phyloP scores from a whole-genome alignment of 768 basidiomycete species.

The Termitomyces titanicus region DNA sequence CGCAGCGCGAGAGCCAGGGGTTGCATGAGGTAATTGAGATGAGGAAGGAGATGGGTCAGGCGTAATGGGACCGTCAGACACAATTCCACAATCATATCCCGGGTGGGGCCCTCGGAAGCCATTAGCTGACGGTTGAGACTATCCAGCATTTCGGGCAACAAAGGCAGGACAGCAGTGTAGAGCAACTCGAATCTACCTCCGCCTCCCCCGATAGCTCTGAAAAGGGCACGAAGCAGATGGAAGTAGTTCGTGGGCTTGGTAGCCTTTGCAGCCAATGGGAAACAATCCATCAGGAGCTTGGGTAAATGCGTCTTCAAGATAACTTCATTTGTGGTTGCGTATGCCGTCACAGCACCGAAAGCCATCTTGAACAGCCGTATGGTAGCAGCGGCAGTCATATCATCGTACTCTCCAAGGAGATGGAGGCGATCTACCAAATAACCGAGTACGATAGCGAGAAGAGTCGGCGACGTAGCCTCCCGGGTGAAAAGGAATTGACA shows the following conservation, averaged over 20 bases:
- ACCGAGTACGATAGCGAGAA: constrained; percentile 85
- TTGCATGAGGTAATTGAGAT: constrained; percentile 94
- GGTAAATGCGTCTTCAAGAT: constrained; percentile 92
- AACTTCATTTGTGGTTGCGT: constrained; percentile 76
- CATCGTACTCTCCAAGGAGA: constrained; percentile 80
- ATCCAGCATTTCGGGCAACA: constrained; percentile 96
- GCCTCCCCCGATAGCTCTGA: constrained; percentile 88
- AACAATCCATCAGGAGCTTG: constrained; percentile 93
- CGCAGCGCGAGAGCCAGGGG: constrained; percentile 89
- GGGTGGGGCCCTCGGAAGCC: constrained; percentile 73
- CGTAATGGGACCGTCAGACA: constrained; percentile 96
- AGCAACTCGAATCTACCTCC: constrained; percentile 91
- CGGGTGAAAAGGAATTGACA: constrained; percentile 80
- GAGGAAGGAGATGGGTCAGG: constrained; percentile 91
- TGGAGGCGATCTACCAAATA: constrained; percentile 83
- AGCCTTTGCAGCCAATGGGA: constrained; percentile 90
- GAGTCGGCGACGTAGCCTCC: constrained; percentile 71
- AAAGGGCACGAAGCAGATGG: constrained; percentile 86
- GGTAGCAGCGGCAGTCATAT: constrained; percentile 75
- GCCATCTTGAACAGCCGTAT: constrained; percentile 95
- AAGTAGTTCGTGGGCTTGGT: constrained; percentile 91
- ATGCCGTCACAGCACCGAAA: constrained; percentile 78
- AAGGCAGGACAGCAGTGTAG: constrained; percentile 94
- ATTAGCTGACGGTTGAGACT: constrained; percentile 87
- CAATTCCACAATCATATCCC: constrained; percentile 95